Evolutionary conservation across 1,284 basidiomycete species (phyloP).

Genomic region (Sparassis latifolia): DNA sequence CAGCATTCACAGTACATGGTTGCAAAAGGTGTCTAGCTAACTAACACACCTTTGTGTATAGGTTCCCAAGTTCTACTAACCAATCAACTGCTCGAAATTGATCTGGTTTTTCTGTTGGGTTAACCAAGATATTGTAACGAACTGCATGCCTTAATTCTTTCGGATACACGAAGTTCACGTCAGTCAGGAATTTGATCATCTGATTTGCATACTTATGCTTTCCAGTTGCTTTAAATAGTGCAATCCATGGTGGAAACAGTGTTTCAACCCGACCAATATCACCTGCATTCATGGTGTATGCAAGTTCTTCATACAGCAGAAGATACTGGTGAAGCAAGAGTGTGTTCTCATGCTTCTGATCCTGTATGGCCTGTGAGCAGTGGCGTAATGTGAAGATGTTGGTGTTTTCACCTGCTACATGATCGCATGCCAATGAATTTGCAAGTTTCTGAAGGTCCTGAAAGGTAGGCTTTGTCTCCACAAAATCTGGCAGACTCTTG

Average conservation of each 20-base stretch:
- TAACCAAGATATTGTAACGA: slow-evolving; percentile 16
- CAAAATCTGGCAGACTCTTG: neutral
- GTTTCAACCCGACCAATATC: slow-evolving; percentile 30
- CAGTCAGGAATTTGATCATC: slow-evolving; percentile 17
- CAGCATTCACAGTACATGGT: no score
- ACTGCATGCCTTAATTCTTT: slow-evolving; percentile 14
- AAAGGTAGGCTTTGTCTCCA: neutral
- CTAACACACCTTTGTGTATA: slow-evolving; percentile 12
- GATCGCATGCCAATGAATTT: neutral
- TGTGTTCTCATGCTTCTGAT: slow-evolving; percentile 18
- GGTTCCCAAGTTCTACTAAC: slow-evolving; percentile 18
- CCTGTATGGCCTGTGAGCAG: neutral
- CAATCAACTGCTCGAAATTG: slow-evolving; percentile 18
- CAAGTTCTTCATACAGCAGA: slow-evolving; percentile 26
- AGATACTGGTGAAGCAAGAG: slow-evolving; percentile 22
- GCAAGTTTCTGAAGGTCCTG: neutral
- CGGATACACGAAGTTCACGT: slow-evolving; percentile 26
- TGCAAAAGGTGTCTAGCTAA: neutral
- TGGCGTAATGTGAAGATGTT: neutral
- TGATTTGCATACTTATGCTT: slow-evolving; percentile 31
- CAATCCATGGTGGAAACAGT: slow-evolving; percentile 24
- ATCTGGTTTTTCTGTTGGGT: slow-evolving; percentile 15
- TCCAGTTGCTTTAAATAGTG: slow-evolving; percentile 21
- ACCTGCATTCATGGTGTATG: slow-evolving; percentile 25
- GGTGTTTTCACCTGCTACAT: neutral